phyloP scores from a whole-genome alignment of 2,329 filamentous ascomycete species.

The Lomentospora prolificans region DNA sequence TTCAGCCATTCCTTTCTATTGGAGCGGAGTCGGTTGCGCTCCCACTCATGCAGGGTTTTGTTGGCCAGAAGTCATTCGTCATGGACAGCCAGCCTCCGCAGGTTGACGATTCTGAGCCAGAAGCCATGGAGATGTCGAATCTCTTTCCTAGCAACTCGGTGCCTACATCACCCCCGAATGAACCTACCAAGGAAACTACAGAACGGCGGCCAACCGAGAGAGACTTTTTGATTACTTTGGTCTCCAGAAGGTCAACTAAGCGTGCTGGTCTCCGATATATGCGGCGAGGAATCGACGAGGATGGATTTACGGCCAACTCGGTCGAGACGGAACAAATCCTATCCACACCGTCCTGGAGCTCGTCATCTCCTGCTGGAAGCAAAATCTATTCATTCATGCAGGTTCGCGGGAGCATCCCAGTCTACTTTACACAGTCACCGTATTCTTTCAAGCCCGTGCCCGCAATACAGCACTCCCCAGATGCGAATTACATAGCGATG shows the following conservation, averaged over 20 bases:
- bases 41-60: constrained; percentile 87
- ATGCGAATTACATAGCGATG: constrained; percentile 71
- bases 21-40: constrained; percentile 63
- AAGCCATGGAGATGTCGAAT: constrained; percentile 35
- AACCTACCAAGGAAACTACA: constrained; percentile 14
- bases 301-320: constrained; percentile 77
- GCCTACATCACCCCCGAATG: constrained; percentile 10
- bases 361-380: constrained; percentile 22
- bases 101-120: constrained; percentile 31
- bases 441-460: constrained; percentile 88
- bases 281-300: constrained; percentile 80
- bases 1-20: constrained; percentile 63
- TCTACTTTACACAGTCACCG: constrained; percentile 92
- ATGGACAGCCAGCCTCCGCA: constrained; percentile 55
- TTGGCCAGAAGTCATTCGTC: constrained; percentile 75
- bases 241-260: constrained; percentile 81
- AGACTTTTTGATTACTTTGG: constrained; percentile 70
- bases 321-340: constrained; percentile 96
- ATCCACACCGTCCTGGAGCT: constrained; percentile 57
- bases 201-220: constrained; percentile 29
- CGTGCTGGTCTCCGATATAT: constrained; percentile 84
- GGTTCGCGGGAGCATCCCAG: constrained; percentile 78
- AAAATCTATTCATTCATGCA: constrained; percentile 80
- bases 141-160: constrained; percentile 22
- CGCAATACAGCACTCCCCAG: constrained; percentile 67